Evolutionary conservation across 2,329 filamentous ascomycete species (phyloP).

Genomic region (Blastomyces silverae): DNA sequence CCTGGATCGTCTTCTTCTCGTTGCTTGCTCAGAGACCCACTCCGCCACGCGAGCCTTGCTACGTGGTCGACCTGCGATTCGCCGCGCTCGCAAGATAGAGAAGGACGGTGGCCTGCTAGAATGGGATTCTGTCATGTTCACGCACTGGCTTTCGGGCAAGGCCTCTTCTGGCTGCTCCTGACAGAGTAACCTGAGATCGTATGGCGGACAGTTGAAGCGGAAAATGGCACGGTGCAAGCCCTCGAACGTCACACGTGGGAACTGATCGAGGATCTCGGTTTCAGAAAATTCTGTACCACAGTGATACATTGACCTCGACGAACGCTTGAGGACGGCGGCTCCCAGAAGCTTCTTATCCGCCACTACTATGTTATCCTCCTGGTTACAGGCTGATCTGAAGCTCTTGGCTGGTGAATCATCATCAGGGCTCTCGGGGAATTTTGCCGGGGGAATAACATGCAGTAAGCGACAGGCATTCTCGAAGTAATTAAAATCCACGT

Average conservation of each 20-base stretch:
- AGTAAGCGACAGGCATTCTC: conserved; percentile 6
- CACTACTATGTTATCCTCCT: background rate
- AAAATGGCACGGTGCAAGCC: conserved; percentile 5
- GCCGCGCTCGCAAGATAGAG: background rate
- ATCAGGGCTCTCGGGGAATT: too few relatives aligned
- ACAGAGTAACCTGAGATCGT: conserved; percentile 5
- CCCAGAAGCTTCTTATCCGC: conserved; percentile 9
- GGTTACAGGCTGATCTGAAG: background rate
- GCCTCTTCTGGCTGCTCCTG: background rate
- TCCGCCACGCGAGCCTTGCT: too few relatives aligned
- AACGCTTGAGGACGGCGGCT: too few relatives aligned
- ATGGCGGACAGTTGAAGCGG: background rate
- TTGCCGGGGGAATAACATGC: background rate
- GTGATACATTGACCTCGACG: background rate
- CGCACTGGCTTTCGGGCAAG: conserved; percentile 9
- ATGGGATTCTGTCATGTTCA: conserved; percentile 1
- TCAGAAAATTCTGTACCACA: conserved; percentile 3
- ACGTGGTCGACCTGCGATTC: background rate
- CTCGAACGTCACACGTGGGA: background rate
- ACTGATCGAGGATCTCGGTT: background rate
- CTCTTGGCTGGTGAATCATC: too few relatives aligned
- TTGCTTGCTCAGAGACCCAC: too few relatives aligned
- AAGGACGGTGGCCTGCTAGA: background rate
- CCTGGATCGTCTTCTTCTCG: too few relatives aligned
- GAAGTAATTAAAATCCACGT: conserved; percentile 8